phyloP scores from a whole-genome alignment of 495 filamentous ascomycete genomes.

The Poronia punctata region DNA sequence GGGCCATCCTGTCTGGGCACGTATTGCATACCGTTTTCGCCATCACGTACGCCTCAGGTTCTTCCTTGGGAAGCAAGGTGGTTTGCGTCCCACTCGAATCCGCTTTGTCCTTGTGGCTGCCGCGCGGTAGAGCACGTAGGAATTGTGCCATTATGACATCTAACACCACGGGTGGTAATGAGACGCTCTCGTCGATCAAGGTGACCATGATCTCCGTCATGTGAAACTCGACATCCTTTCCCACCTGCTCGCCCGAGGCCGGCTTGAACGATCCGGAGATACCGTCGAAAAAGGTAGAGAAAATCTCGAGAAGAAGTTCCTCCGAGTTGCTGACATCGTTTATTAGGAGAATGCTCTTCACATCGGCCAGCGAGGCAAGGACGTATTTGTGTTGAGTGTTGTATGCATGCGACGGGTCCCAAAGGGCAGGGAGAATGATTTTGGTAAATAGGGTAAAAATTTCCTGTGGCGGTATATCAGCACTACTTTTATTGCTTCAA shows the following conservation, averaged over 20 bases:
- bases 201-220: slow-evolving; percentile 81
- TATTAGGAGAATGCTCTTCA: slow-evolving; percentile 90
- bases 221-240: slow-evolving; percentile 85
- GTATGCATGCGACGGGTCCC: slow-evolving; percentile 83
- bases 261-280: slow-evolving; percentile 70
- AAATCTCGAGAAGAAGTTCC: slow-evolving; percentile 68
- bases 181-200: slow-evolving; percentile 77
- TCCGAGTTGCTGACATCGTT: slow-evolving; percentile 82
- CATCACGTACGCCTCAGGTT: slow-evolving; percentile 91
- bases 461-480: slow-evolving; percentile 49
- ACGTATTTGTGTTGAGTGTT: slow-evolving; percentile 89
- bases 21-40: slow-evolving; percentile 86
- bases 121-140: slow-evolving; percentile 69
- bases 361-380: slow-evolving; percentile 77
- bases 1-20: slow-evolving; percentile 89
- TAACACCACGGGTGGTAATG: slow-evolving; percentile 75
- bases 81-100: slow-evolving; percentile 53
- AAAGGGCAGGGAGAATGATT: slow-evolving; percentile 74
- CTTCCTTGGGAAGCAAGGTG: slow-evolving; percentile 73
- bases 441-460: slow-evolving; percentile 86
- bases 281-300: slow-evolving; percentile 85
- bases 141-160: slow-evolving; percentile 96
- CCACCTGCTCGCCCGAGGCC: slow-evolving; percentile 67
- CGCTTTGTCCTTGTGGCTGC: slow-evolving; percentile 47
- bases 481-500: slow-evolving; percentile 4